Evolutionary conservation across 2,329 filamentous ascomycete species (phyloP).

Genomic region (Hypoxylon sp.): DNA sequence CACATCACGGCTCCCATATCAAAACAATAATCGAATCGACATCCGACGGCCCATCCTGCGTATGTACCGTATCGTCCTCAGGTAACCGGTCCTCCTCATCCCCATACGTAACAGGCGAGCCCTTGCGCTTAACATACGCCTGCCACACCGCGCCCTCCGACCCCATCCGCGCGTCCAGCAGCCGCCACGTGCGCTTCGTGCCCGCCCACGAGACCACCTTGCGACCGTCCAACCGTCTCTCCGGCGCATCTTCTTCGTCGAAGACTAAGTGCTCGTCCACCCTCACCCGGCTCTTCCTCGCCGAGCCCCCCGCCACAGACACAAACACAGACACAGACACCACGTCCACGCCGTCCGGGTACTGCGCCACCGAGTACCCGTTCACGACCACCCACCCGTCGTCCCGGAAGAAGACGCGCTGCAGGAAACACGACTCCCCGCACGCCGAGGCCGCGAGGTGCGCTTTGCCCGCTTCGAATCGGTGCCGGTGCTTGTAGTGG

Average conservation of each 20-base stretch:
- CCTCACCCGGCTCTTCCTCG: conserved; percentile 17
- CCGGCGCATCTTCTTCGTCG: conserved; percentile 47
- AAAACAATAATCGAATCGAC: conserved; percentile 60
- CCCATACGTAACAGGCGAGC: conserved; percentile 33
- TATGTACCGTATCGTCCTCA: conserved; percentile 45
- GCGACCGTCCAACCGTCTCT: conserved; percentile 44
- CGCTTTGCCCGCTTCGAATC: conserved; percentile 58
- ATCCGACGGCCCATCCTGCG: conserved; percentile 50
- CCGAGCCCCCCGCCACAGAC: conserved; percentile 23
- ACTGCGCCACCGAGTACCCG: conserved; percentile 62
- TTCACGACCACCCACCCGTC: conserved; percentile 65
- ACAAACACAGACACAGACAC: conserved; percentile 23
- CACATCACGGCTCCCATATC: conserved; percentile 56
- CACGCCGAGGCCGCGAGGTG: conserved; percentile 61
- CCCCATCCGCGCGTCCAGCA: conserved; percentile 58
- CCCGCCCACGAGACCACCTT: conserved; percentile 57
- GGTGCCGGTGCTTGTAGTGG: conserved; percentile 57
- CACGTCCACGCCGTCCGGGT: conserved; percentile 56
- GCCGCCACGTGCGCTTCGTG: conserved; percentile 57
- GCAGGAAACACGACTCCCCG: conserved; percentile 64
- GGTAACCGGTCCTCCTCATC: conserved; percentile 40
- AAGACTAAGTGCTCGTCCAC: conserved; percentile 53
- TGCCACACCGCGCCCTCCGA: conserved; percentile 62
- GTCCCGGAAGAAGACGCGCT: conserved; percentile 60
- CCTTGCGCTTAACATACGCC: conserved; percentile 59